A percentile compares a stretch with the other conserved stretches of the same genome.
Conservation (phyloP, 176 grass and related monocot species). For the Carex pumila region DNA sequence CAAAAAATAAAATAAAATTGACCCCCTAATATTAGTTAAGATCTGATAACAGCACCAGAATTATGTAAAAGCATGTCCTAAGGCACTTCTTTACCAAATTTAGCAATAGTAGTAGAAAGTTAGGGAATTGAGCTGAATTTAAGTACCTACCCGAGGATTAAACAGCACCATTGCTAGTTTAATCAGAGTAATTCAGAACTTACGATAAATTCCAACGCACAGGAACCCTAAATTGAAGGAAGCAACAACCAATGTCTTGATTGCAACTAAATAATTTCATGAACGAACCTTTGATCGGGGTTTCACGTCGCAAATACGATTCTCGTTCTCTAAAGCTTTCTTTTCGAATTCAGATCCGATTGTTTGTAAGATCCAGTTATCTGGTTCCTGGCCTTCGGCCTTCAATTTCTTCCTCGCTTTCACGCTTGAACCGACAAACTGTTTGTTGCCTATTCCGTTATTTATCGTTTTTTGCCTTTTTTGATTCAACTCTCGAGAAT, state of each 20-base stretch:
- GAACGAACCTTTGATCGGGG: background rate
- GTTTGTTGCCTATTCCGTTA: background rate
- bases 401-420: background rate
- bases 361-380: background rate
- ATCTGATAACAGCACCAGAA: background rate
- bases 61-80: background rate
- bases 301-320: background rate
- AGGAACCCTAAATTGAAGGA: background rate
- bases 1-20: background rate
- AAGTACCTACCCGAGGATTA: background rate
- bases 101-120: background rate
- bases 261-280: background rate
- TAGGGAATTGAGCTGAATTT: background rate
- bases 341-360: background rate
- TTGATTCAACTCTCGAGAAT: background rate
- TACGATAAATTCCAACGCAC: background rate
- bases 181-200: background rate
- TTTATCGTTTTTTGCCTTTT: background rate
- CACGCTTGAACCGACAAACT: conserved; percentile 2
- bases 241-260: background rate
- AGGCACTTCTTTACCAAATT: background rate
- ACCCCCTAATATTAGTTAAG: background rate
- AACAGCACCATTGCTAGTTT: background rate
- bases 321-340: background rate
- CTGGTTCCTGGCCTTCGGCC: background rate